Conservation (phyloP, 148 eudicot genomes). For the Chenopodium suecicum region DNA sequence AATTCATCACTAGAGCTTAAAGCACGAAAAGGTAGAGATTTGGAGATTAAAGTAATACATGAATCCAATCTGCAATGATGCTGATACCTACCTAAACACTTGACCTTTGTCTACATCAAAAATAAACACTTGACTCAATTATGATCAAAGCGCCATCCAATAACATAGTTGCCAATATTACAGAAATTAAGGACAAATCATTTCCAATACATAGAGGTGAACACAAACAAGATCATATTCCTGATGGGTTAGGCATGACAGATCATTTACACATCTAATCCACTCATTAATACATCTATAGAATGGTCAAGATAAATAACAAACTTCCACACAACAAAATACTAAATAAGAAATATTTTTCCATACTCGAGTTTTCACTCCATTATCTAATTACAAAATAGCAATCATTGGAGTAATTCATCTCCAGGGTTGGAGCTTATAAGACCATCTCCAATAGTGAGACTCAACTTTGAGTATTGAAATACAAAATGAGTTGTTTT, state of each 20-base stretch:
- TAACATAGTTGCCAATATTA: not conserved
- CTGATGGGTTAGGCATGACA: not conserved
- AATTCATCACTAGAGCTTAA: slow-evolving; percentile 4
- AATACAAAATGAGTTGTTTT: no score
- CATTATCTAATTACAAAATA: not conserved
- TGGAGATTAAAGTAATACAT: not conserved
- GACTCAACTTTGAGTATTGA: no score
- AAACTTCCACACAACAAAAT: not conserved
- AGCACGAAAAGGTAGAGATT: not conserved
- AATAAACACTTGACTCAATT: not conserved
- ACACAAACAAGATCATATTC: not conserved
- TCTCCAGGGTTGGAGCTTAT: not conserved
- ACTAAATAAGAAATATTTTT: not conserved
- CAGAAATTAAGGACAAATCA: not conserved
- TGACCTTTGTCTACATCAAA: not conserved
- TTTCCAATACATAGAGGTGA: not conserved
- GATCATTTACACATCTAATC: not conserved
- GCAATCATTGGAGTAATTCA: not conserved
- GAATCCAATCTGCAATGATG: not conserved
- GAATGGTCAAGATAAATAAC: not conserved
- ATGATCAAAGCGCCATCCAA: not conserved
- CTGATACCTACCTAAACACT: not conserved
- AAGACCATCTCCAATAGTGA: not conserved
- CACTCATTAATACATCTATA: not conserved
- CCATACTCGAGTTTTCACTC: not conserved